Percentiles rank a stretch among this genome's conserved stretches.
These are phyloP conservation scores for Trichothecium sympodiale DNA, from an alignment of 2,329 filamentous ascomycete genomes.

Conservation along the genomic window DNA sequence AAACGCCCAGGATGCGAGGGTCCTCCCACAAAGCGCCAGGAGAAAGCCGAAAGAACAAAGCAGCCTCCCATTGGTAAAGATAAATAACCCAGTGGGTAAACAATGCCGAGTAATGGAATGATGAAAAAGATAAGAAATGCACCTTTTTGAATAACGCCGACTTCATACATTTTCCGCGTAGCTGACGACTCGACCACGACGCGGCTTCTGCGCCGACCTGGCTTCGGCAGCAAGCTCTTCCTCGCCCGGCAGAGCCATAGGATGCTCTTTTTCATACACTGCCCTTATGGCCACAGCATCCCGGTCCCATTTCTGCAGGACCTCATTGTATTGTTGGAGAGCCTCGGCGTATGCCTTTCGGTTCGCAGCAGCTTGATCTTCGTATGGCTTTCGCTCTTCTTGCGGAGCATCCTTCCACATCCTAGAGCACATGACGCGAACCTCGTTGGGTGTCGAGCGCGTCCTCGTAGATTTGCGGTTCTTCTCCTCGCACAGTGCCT, in stretches of 20 bases:
- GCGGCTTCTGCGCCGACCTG: constrained; percentile 17
- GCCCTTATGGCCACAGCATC: constrained; percentile 44
- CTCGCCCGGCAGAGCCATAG: constrained; percentile 15
- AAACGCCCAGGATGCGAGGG: too few relatives aligned
- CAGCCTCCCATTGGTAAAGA: too few relatives aligned
- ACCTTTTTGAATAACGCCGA: not conserved
- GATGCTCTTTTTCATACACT: constrained; percentile 42
- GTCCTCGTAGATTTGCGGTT: constrained; percentile 51
- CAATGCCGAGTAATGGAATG: too few relatives aligned
- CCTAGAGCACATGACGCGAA: constrained; percentile 73
- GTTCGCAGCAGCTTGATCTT: constrained; percentile 60
- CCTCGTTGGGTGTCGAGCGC: constrained; percentile 63
- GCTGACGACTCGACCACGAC: constrained; percentile 24
- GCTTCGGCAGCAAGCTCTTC: constrained; percentile 12
- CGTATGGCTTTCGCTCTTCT: constrained; percentile 65
- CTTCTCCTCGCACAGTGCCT: constrained; percentile 46
- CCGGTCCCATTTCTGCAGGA: constrained; percentile 61
- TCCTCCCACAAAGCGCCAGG: too few relatives aligned
- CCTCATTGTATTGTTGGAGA: constrained; percentile 47
- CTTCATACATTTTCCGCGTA: constrained; percentile 20
- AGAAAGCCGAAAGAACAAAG: too few relatives aligned
- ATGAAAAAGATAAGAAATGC: not conserved
- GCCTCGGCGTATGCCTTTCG: constrained; percentile 53
- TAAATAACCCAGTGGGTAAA: too few relatives aligned
- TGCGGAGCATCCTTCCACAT: constrained; percentile 77